Base-by-base conservation (phyloP, 1,139 yeast species). In the Candida pseudoviswanathii region DNA sequence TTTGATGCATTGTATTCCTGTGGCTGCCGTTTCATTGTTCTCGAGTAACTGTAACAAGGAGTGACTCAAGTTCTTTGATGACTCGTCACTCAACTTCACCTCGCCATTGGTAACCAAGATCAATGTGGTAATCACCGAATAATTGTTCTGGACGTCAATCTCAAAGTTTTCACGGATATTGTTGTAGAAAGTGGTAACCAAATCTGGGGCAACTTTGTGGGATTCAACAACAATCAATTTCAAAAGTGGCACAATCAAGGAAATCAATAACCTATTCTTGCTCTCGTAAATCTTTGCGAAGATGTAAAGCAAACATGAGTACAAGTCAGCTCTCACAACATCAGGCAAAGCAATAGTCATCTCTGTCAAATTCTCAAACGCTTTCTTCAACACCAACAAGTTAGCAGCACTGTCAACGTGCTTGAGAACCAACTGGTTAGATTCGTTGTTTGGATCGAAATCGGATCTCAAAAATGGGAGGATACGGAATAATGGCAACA, bases 341-440 rank as follows among this genome's bases (percentile, higher is more conserved):
- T 75, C 80, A 1, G 95, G 92, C 57, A 91, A 84, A 33, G 70
- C 71, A 9, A 75, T 73, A 30, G 85, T 77, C 85, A 89, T 86
- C 7, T 73, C 79, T 10, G 84, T 81, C 34, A 89, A 72, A 4
- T 77, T 73, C n/a, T 71, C 72, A 51, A 89, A 74, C 1, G 84
- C 73, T 39, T 76, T 77, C 55, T 79, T 81, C 53, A 84, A 61
- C n/a, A 84, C 61, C 8, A 67, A 54, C 32, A 80, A 58, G 51
- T 67, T 68, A 3, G 71, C 60, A 3, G 68, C 71, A 44, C 67
- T 63, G 45, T 69, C 73, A 11, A 65, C 80, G 71, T 58, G 57
- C 49, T 53, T 66, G 49, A 60, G 67, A 22, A 54, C 63, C 49
- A 69, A 57, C 42, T 66, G 62, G 10, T 71, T 66, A 5, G 69